Base-by-base conservation (phyloP, 305 asterid genomes). In the Petunia hybrid region DNA sequence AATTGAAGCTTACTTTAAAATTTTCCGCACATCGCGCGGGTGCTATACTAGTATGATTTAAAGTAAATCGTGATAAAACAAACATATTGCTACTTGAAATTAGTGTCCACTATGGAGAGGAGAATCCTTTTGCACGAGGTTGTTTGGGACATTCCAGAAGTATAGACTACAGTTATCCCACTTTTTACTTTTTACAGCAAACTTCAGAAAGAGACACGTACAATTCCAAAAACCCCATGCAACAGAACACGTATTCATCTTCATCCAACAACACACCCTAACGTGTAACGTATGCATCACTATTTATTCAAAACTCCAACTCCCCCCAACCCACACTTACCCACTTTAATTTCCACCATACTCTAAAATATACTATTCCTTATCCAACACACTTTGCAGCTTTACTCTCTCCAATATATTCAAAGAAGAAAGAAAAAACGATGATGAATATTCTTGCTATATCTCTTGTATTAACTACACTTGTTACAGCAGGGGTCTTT, bases 381-480 rank as follows among this genome's bases (percentile, higher is more conserved):
- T 22, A 6, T 60, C 9, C 39, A 8, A 60, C 31, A 60, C 66
- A 22, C 39, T 31, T 2, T 4, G 42, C 45, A 6, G 16, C 31
- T 22, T 22, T 22, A 22, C 31, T 63, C 43, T 35, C 31, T 39
- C 2, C 51, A 39, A 0, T 39, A 35, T 4, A 6, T 70, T 2
- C 59, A 7, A 31, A 35, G 4, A 13, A 2, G 7, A 14, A 14
- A 56, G 9, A 12, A 10, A 35, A 4, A 22, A 83, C 59, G 6
- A 88, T 88, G 89, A 83, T 86, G 85, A 86, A 86, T 10, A 2
- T 67, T 68, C 66, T 88, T 31, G 86, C 86, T 56, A 40, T 86
- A 4, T 46, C 78, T 70, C 56, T 88, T 45, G 81, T 88, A 14
- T 55, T 86, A 1, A 68, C 85, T 46, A 60, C 88, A 35, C 84